Conservation (phyloP, 805 yeast species). For the Ogataea henricii region DNA sequence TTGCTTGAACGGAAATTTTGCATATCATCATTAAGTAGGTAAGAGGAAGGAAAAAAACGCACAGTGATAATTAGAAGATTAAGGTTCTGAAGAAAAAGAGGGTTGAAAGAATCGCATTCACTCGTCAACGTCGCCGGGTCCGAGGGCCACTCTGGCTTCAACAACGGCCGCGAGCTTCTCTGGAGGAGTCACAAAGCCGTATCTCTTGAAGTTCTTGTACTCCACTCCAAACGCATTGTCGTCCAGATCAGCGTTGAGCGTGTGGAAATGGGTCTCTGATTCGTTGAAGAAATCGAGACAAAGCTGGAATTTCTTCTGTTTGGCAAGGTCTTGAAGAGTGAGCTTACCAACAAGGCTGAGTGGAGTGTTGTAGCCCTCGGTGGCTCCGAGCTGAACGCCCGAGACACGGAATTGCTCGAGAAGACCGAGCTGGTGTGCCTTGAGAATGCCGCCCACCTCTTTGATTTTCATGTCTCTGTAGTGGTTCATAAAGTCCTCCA, state of each 20-base stretch:
- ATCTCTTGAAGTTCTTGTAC: conserved; percentile 66
- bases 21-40: background rate
- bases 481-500: conserved; percentile 68
- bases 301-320: conserved; percentile 50
- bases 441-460: conserved; percentile 71
- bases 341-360: conserved; percentile 12
- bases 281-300: conserved; percentile 57
- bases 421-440: conserved; percentile 74
- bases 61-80: background rate
- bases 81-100: too few relatives aligned
- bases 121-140: conserved; percentile 28
- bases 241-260: conserved; percentile 32
- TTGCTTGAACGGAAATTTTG: conserved; percentile 1
- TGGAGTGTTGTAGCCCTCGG: conserved; percentile 78
- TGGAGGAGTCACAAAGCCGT: conserved; percentile 57
- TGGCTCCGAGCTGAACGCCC: conserved; percentile 64
- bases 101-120: too few relatives aligned
- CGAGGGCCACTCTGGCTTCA: conserved; percentile 39
- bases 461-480: conserved; percentile 66
- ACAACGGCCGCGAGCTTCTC: conserved; percentile 43
- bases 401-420: conserved; percentile 57
- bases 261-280: conserved; percentile 51
- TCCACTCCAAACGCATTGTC: conserved; percentile 29
- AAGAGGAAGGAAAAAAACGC: background rate
- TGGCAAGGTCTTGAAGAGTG: conserved; percentile 27